These are phyloP conservation scores for Lecanoromycetidae sp. DNA, from an alignment of 2,329 filamentous ascomycete genomes.

Conservation along the genomic window DNA sequence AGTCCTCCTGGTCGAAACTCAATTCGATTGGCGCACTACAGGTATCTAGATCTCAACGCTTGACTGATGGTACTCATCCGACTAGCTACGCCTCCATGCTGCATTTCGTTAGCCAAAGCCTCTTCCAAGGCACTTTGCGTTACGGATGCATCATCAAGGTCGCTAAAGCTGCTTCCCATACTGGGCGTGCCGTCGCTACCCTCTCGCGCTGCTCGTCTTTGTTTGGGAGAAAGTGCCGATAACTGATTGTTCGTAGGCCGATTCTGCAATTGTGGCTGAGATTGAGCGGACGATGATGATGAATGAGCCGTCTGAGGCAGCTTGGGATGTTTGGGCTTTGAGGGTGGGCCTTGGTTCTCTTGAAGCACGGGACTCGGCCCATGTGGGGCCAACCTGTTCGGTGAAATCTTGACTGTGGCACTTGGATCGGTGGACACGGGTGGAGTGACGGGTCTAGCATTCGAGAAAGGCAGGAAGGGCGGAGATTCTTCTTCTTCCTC, in stretches of 20 bases:
- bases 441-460: conserved; percentile 17
- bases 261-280: conserved; percentile 21
- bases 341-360: no score
- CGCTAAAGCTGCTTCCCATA: conserved; percentile 55
- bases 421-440: conserved; percentile 26
- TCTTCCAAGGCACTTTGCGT: conserved; percentile 55
- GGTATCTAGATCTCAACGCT: conserved; percentile 41
- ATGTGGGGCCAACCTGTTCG: conserved; percentile 15
- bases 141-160: conserved; percentile 53
- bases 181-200: conserved; percentile 46
- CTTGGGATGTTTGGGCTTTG: conserved; percentile 3
- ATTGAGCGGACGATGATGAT: conserved; percentile 21
- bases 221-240: conserved; percentile 36
- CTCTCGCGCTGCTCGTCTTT: conserved; percentile 26
- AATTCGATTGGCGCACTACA: no score
- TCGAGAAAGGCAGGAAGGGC: conserved; percentile 33
- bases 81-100: conserved; percentile 40
- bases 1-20: no score
- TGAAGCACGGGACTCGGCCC: neutral
- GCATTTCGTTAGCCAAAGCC: conserved; percentile 51
- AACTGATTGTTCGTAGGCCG: conserved; percentile 22
- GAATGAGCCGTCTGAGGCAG: conserved; percentile 19
- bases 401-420: conserved; percentile 31
- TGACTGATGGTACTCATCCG: conserved; percentile 42
- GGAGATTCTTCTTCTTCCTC: conserved; percentile 35